A percentile compares a stretch with the other conserved stretches of the same genome.
phyloP scores from a whole-genome alignment of 202 grass and related monocot species.

The Saccharum hybrid region DNA sequence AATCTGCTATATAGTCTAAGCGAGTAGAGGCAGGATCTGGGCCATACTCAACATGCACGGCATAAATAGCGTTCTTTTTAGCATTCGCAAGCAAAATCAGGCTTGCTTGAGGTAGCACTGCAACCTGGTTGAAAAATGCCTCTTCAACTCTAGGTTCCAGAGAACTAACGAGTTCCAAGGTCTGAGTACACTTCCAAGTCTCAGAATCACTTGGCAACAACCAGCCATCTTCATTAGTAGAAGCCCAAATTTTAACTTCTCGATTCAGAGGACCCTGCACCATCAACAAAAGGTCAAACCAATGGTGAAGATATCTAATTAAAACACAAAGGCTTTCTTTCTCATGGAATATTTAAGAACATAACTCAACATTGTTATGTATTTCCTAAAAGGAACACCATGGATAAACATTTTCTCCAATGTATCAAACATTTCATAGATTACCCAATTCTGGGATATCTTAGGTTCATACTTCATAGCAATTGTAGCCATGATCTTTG shows the following conservation, averaged over 20 bases:
- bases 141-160: constrained; percentile 66
- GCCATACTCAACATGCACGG: constrained; percentile 95
- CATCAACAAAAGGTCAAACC: constrained; percentile 44
- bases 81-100: constrained; percentile 98
- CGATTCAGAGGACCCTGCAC: constrained; percentile 85
- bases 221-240: constrained; percentile 82
- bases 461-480: constrained; percentile 32
- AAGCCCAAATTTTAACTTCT: constrained; percentile 96
- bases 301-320: constrained; percentile 12
- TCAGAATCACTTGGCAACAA: constrained; percentile 84
- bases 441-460: background rate
- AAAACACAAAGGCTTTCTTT: constrained; percentile 29
- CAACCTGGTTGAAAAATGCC: constrained; percentile 98
- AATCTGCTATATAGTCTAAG: constrained; percentile 97
- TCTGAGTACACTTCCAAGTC: constrained; percentile 90
- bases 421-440: constrained; percentile 18
- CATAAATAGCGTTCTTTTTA: constrained; percentile 97
- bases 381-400: constrained; percentile 23
- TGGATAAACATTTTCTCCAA: background rate
- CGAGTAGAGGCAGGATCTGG: constrained; percentile 70
- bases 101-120: constrained; percentile 83
- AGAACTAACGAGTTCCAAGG: constrained; percentile 89
- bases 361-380: constrained; percentile 19
- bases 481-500: constrained; percentile 25
- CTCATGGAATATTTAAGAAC: background rate